Evolutionary conservation across 345 rosid species (phyloP).

Genomic region (Brassica rapa): DNA sequence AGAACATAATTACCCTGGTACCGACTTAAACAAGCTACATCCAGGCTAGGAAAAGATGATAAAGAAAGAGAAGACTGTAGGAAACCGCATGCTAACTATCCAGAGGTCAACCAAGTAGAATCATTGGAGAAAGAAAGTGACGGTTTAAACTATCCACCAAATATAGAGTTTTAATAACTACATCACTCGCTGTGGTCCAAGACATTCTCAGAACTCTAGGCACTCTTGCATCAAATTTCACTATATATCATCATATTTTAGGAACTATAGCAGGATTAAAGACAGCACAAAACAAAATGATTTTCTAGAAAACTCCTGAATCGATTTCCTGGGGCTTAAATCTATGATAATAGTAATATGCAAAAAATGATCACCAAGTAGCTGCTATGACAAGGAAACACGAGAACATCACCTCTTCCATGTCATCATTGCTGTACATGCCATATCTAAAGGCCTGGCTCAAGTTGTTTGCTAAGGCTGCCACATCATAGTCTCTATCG

Average conservation of each 20-base stretch:
- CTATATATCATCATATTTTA: conserved; percentile 10
- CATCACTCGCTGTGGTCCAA: background rate
- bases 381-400: conserved; percentile 22
- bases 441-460: conserved; percentile 94
- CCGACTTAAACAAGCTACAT: conserved; percentile 12
- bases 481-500: conserved; percentile 95
- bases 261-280: background rate
- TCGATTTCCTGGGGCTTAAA: background rate
- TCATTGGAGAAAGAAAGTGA: conserved; percentile 10
- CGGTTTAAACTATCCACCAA: background rate
- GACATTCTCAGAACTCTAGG: background rate
- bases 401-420: conserved; percentile 66
- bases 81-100: conserved; percentile 13
- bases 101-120: conserved; percentile 10
- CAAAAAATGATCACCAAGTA: background rate
- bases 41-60: conserved; percentile 21
- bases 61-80: conserved; percentile 9
- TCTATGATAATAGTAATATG: too few relatives aligned
- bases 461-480: conserved; percentile 86
- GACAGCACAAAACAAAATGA: conserved; percentile 2
- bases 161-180: conserved; percentile 15
- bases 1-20: conserved; percentile 7
- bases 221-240: background rate
- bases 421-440: conserved; percentile 72
- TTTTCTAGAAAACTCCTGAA: background rate